Base-by-base conservation (phyloP, 345 rosid genomes). In the Euphorbia peplus region DNA sequence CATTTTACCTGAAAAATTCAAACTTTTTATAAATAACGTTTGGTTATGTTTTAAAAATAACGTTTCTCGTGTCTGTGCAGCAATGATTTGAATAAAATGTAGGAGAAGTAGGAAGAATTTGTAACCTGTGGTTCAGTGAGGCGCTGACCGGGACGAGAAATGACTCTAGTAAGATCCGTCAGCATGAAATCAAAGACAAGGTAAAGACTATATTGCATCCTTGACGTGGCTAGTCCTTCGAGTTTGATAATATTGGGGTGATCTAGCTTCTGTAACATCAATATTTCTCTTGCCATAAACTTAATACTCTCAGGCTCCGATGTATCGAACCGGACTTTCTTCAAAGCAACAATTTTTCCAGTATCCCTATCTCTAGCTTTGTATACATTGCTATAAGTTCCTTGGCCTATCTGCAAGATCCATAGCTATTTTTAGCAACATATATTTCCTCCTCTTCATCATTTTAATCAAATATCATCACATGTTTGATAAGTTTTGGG, bases 251-350 rank as follows among this genome's bases (percentile, higher is more conserved):
- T 72, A 64, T 87, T 92, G 4, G 97, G 95, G 60, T 90, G 98
- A 25, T 92, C 86, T 24, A 92, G 85, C 54, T 86, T 84, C 70
- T 82, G 97, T 64, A 92, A 72, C 4, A 86, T 78, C 76, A 55
- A 81, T 66, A 89, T 93, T 81, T 93, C 97, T 64, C 98, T 89
- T 4, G 97, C 98, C 96, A 93, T 93, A 72, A 91, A 93, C 71
- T 89, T 86, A 14, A 89, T 79, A 75, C 98, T 93, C 75, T 86
- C 88, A 3, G 97, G 83, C 81, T 90, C 96, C 53, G 88, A 81
- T 13, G 95, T 90, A 72, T 88, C 93, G 55, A 90, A 93, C 65
- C 96, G 80, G 60, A 89, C 98, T 69, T 90, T 93, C 82, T 93
- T 93, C 69, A 90, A 74, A 41, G 97, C 97, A 29, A 93, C 96